Base-by-base conservation (phyloP, 1,139 yeast species). In the Hansenula lynferdii region DNA sequence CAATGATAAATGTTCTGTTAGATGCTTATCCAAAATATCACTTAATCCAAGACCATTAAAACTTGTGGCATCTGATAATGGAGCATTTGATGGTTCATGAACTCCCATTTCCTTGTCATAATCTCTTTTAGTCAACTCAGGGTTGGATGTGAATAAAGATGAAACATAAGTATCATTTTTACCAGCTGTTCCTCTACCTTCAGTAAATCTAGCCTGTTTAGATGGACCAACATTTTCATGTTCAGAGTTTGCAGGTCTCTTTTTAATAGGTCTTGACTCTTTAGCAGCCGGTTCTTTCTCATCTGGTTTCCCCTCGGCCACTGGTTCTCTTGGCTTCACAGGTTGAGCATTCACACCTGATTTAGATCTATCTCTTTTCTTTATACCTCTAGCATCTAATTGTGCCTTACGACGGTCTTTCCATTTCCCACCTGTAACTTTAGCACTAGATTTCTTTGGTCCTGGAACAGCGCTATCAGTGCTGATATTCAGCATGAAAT, bases 51-150 rank as follows among this genome's bases (percentile, higher is more conserved):
- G 65, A 0, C 86, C 86, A 20, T 65, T 70, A 53, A 92, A 92
- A 2, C 81, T 67, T 1, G 83, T 73, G 3, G 83, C 70, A 53
- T 83, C 94, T 18, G 67, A 69, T 25, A 84, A 59, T 0, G 95
- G 95, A 0, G 97, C 97, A 64, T 92, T 90, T 0, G 97, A 86
- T 1, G 96, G 86, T 8, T 63, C 65, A 1, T 62, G 58, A n/a
- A 48, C 57, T 16, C 61, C 66, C 10, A 59, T 51, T 12, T 58
- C 53, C 4, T 58, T 18, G 21, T 59, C 53, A 37, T 57, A 51
- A 20, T 54, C 56, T 45, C 57, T 39, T 29, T 60, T 52, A 32
- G 60, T 46, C 32, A 71, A 60, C 37, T 68, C 70, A 24, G 75
- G 71, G 47, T 80, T 85, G 1, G 94, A 78, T 0, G 96, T 84